A percentile compares a stretch with the other conserved stretches of the same genome.
phyloP scores from a whole-genome alignment of 345 rosid species.

The Eucalyptus regnans region DNA sequence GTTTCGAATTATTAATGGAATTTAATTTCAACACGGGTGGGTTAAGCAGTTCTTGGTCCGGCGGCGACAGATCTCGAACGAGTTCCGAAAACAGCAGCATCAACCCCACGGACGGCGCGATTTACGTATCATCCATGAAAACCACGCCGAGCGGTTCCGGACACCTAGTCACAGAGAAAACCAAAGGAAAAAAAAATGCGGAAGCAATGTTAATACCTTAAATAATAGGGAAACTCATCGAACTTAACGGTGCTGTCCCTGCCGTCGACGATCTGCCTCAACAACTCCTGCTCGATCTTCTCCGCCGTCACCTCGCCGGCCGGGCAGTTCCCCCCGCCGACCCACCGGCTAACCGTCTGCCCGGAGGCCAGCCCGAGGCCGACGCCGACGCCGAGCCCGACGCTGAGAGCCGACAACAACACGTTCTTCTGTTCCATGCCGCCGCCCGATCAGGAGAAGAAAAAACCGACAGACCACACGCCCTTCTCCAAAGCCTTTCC shows the following conservation, averaged over 20 bases:
- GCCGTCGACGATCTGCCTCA: constrained; percentile 63
- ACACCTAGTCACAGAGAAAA: not conserved
- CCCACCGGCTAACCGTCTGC: constrained; percentile 6
- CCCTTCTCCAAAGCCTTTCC: not conserved
- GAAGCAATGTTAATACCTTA: constrained; percentile 34
- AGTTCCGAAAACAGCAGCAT: not conserved
- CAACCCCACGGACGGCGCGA: not conserved
- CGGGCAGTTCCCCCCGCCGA: constrained; percentile 2
- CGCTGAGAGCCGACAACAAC: constrained; percentile 10
- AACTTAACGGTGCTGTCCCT: constrained; percentile 45
- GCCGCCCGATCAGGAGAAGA: not conserved
- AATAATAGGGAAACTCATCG: constrained; percentile 83
- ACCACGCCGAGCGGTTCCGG: not conserved
- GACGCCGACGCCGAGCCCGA: constrained; percentile 7
- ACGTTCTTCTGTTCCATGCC: constrained; percentile 24
- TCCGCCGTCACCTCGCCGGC: constrained; percentile 39
- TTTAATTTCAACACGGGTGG: not conserved
- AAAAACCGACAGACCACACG: not conserved
- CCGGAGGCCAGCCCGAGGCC: constrained; percentile 27
- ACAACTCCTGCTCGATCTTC: constrained; percentile 80
- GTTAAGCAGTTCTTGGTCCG: not conserved
- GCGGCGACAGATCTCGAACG: not conserved
- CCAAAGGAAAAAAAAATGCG: not conserved
- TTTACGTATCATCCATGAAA: not conserved
- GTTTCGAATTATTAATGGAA: not conserved